Evolutionary conservation across 352 stramenopile genomes (phyloP).

Genomic region (Globisporangium nagaii): DNA sequence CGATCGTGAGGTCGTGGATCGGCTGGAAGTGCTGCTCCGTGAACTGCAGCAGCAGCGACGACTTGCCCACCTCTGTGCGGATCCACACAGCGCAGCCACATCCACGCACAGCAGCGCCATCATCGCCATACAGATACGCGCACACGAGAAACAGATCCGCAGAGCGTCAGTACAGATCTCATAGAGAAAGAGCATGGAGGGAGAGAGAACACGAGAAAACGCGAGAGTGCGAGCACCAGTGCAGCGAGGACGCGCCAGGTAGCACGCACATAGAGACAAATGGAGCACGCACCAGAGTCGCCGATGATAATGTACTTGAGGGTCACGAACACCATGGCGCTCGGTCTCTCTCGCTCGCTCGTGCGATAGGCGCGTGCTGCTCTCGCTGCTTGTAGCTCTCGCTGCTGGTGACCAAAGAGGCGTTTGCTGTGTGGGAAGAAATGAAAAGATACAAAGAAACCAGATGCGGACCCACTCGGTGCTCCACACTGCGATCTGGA

Average conservation of each 20-base stretch:
- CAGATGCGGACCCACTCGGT: not conserved
- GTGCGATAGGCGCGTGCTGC: not conserved
- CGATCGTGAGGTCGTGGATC: conserved; percentile 89
- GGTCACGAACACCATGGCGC: conserved; percentile 79
- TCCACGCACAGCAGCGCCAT: not conserved
- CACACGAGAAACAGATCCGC: not conserved
- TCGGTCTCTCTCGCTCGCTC: not conserved
- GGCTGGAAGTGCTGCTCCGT: conserved; percentile 88
- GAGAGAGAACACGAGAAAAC: not conserved
- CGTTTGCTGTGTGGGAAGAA: conserved; percentile 1
- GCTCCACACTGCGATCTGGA: not conserved
- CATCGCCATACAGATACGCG: not conserved
- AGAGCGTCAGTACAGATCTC: not conserved
- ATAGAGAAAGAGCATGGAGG: not conserved
- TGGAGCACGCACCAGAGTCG: conserved; percentile 41
- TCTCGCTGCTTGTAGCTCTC: not conserved
- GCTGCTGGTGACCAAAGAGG: not conserved
- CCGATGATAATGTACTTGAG: conserved; percentile 90
- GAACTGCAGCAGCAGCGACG: conserved; percentile 87
- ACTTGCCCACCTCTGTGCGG: conserved; percentile 82
- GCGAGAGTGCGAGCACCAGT: not conserved
- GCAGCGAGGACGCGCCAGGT: too few relatives aligned
- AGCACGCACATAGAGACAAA: not conserved
- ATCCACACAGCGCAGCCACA: not conserved
- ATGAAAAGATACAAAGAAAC: conserved; percentile 12